Evolutionary conservation across 2,329 filamentous ascomycete genomes (phyloP).

Genomic region (Ophiostoma triangulosporum): DNA sequence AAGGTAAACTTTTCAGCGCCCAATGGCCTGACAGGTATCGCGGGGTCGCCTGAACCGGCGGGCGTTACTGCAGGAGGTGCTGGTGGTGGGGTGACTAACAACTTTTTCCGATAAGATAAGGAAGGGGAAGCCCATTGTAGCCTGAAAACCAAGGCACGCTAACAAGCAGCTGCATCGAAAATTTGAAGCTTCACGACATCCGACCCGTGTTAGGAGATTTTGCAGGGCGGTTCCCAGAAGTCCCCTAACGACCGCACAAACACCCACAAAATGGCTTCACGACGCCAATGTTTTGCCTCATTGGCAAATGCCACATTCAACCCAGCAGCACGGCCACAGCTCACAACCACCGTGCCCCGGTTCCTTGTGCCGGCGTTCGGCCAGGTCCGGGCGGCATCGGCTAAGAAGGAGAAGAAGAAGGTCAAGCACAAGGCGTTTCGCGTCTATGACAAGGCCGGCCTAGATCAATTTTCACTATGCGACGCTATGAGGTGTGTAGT

Average conservation of each 20-base stretch:
- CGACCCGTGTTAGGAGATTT: background rate
- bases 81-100: constrained; percentile 4
- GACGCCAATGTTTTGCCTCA: constrained; percentile 40
- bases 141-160: constrained; percentile 12
- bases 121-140: background rate
- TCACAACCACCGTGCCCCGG: constrained; percentile 30
- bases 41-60: constrained; percentile 4
- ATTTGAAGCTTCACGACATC: constrained; percentile 7
- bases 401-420: constrained; percentile 43
- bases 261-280: constrained; percentile 32
- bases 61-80: background rate
- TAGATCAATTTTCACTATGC: constrained; percentile 65
- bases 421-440: constrained; percentile 50
- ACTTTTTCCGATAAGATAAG: constrained; percentile 14
- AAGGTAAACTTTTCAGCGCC: constrained; percentile 3
- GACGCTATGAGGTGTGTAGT: constrained; percentile 67
- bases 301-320: constrained; percentile 37
- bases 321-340: constrained; percentile 26
- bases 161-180: constrained; percentile 8
- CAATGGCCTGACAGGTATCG: constrained; percentile 2
- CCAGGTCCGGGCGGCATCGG: constrained; percentile 34
- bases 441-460: constrained; percentile 51
- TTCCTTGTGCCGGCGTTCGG: constrained; percentile 34
- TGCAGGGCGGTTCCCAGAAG: background rate
- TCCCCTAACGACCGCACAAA: constrained; percentile 11